phyloP scores from a whole-genome alignment of 805 yeast genomes.

The Kregervanrija fluxuum region DNA sequence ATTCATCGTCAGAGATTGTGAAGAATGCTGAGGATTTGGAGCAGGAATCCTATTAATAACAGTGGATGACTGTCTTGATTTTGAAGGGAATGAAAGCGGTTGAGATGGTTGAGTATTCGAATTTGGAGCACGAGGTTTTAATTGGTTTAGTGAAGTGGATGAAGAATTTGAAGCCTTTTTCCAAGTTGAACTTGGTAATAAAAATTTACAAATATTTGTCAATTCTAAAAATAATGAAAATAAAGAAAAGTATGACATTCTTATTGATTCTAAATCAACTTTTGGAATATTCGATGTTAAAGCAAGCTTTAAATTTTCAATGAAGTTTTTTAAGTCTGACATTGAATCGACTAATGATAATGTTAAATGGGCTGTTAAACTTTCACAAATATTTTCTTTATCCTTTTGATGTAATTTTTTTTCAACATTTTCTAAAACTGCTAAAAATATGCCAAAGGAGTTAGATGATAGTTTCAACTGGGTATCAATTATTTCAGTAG shows the following conservation, averaged over 20 bases:
- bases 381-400: conserved; percentile 8
- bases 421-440: conserved; percentile 15
- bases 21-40: conserved; percentile 7
- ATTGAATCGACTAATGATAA: conserved; percentile 15
- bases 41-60: conserved; percentile 5
- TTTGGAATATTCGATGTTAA: conserved; percentile 2
- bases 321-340: conserved; percentile 15
- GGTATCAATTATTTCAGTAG: conserved; percentile 12
- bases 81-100: conserved; percentile 2
- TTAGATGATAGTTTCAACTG: conserved; percentile 9
- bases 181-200: conserved; percentile 16
- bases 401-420: conserved; percentile 11
- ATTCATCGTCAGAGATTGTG: conserved; percentile 2
- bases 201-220: conserved; percentile 16
- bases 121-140: background rate
- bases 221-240: conserved; percentile 25
- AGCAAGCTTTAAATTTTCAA: conserved; percentile 13
- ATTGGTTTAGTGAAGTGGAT: background rate
- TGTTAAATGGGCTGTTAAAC: conserved; percentile 11
- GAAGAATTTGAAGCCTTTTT: background rate
- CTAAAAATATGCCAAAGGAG: conserved; percentile 12
- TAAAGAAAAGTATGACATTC: conserved; percentile 22
- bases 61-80: conserved; percentile 2
- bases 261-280: conserved; percentile 12
- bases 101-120: background rate